Conservation (phyloP, 495 filamentous ascomycete genomes). For the Aspergillus panamensis region DNA sequence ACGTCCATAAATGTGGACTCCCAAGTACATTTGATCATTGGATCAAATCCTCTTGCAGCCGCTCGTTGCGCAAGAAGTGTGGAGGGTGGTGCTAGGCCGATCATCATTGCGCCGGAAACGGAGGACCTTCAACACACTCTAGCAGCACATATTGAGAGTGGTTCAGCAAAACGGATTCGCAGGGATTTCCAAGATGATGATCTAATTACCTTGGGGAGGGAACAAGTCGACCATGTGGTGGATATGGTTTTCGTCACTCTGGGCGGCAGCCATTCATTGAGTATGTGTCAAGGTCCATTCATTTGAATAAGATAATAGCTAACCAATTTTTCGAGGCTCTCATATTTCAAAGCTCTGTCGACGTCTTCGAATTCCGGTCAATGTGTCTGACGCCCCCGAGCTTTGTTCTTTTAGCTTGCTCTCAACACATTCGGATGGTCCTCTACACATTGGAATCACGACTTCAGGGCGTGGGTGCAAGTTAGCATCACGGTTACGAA, state of each 20-base stretch:
- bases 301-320: conserved; percentile 1
- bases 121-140: conserved; percentile 67
- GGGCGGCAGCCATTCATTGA: conserved; percentile 49
- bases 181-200: conserved; percentile 71
- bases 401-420: conserved; percentile 92
- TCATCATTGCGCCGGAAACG: conserved; percentile 71
- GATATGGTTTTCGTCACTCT: conserved; percentile 90
- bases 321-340: conserved; percentile 40
- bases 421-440: conserved; percentile 83
- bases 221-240: conserved; percentile 73
- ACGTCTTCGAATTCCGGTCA: conserved; percentile 81
- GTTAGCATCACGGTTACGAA: conserved; percentile 80
- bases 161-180: conserved; percentile 67
- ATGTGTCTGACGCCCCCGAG: conserved; percentile 81
- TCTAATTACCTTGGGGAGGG: conserved; percentile 69
- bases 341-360: conserved; percentile 74
- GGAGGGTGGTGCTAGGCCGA: conserved; percentile 80
- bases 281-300: conserved; percentile 27
- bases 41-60: conserved; percentile 80
- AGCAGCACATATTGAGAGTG: conserved; percentile 66
- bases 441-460: conserved; percentile 91
- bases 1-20: conserved; percentile 69
- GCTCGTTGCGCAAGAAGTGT: conserved; percentile 76
- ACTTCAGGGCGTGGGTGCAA: conserved; percentile 96
- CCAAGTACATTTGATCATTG: conserved; percentile 83